These are phyloP conservation scores for Plasmodium chabaudi DNA, from an alignment of 169 alveolate genomes.

Conservation along the genomic window DNA sequence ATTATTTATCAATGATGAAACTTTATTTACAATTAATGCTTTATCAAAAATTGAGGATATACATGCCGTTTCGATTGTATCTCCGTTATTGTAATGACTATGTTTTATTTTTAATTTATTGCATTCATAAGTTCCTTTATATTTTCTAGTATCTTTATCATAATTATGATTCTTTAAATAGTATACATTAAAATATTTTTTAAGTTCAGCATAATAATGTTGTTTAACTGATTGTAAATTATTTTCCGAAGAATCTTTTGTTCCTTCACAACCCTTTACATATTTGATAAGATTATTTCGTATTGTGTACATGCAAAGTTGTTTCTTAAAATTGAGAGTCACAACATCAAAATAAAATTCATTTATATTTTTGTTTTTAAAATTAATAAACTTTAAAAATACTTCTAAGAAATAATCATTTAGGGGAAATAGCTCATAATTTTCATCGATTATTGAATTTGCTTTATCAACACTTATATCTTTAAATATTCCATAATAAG, in stretches of 20 bases:
- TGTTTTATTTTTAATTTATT: slow-evolving; percentile 40
- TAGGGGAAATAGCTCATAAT: slow-evolving; percentile 33
- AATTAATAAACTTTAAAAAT: slow-evolving; percentile 14
- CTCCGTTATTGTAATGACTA: background rate
- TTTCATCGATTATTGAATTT: slow-evolving; percentile 23
- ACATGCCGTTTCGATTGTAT: slow-evolving; percentile 6
- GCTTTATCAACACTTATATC: slow-evolving; percentile 28
- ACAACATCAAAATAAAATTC: slow-evolving; percentile 51
- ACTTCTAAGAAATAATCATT: slow-evolving; percentile 44
- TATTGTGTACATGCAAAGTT: slow-evolving; percentile 10
- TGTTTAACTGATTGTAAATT: background rate
- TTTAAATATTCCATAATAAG: slow-evolving; percentile 58
- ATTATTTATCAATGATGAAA: slow-evolving; percentile 6
- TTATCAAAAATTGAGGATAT: slow-evolving; percentile 47
- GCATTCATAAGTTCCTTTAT: slow-evolving; percentile 37
- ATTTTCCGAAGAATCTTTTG: background rate
- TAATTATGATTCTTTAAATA: slow-evolving; percentile 42
- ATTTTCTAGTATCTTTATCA: slow-evolving; percentile 25
- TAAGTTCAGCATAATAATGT: background rate
- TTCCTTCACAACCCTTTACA: background rate
- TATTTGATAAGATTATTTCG: slow-evolving; percentile 19
- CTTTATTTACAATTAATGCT: slow-evolving; percentile 20
- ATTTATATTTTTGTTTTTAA: slow-evolving; percentile 15
- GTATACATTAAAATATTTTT: slow-evolving; percentile 46
- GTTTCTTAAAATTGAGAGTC: slow-evolving; percentile 37